Base-by-base conservation (phyloP, 495 filamentous ascomycete genomes). In the Tirmania nivea region DNA sequence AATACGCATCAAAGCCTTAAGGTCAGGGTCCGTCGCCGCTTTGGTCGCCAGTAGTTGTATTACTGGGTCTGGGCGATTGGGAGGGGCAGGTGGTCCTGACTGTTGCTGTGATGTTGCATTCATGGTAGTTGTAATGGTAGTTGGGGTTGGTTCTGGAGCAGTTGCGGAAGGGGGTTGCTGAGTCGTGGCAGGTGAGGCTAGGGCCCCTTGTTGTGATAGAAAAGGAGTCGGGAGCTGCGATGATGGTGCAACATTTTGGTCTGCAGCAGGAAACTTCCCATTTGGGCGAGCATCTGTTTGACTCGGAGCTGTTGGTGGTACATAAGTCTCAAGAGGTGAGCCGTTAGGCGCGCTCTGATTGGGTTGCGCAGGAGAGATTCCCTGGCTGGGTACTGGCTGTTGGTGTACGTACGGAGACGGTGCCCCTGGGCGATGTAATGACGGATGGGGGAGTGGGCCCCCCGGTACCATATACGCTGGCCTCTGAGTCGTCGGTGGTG, bases 1-100 rank as follows among this genome's bases (percentile, higher is more conserved):
- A 11, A 88, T 78, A 60, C 85, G 82, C 92, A 99, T 99, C 10
- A 99, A 73, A n/a, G 80, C 78, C 60, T 94, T 88, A n/a, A 99
- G 71, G 49, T 86, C 76, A 2, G 83, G 79, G 63, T 99, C 84
- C 16, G 81, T 78, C 0, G 84, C 83, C 14, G 92, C 92, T 59
- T 78, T 76, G 56, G 85, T 84, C 2, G 92, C 92, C 45, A 99
- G 69, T 65, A 86, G 86, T 53, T 93, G 83, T 54, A 99, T 99
- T 45, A 99, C 92, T 3, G 92, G 92, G 65, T 99, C 92, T 3
- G 83, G 77, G 42, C 78, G 78, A 21, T 67, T 63, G 34, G 59
- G 57, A 7, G 58, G 55, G 10, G 62, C 58, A 25, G 63, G 53
- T 16, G 61, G 56, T n/a, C 57, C 52, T 20, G 57, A 59, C 1